Conservation (phyloP, 1,284 basidiomycete species). For the Gomphus bonarii region DNA sequence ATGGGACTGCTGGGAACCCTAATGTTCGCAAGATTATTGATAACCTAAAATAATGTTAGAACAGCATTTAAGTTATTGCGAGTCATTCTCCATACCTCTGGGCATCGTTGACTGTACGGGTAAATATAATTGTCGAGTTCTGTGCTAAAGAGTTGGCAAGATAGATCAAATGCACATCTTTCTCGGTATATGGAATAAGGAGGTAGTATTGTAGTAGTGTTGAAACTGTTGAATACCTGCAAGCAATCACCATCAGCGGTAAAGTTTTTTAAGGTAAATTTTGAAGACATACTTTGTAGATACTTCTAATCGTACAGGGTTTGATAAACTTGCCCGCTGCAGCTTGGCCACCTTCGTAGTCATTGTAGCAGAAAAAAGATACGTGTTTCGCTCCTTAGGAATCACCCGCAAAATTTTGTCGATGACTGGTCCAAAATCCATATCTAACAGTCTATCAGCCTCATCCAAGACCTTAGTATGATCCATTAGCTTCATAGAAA, state of each 20-base stretch:
- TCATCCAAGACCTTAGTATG: constrained; percentile 81
- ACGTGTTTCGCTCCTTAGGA: constrained; percentile 91
- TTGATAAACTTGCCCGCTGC: constrained; percentile 89
- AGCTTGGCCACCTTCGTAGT: constrained; percentile 98
- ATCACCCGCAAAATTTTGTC: constrained; percentile 96
- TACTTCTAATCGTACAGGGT: constrained; percentile 93
- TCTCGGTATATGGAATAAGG: constrained; percentile 86
- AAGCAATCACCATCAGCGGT: background rate
- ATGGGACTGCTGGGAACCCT: constrained; percentile 90
- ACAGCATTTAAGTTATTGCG: background rate
- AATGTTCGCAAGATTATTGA: constrained; percentile 86
- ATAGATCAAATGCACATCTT: constrained; percentile 89
- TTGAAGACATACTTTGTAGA: constrained; percentile 66
- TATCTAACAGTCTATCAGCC: constrained; percentile 91
- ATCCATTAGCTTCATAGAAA: constrained; percentile 9
- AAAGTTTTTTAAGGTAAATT: constrained; percentile 6
- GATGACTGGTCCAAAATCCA: constrained; percentile 96
- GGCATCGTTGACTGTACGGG: constrained; percentile 91
- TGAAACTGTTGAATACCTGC: constrained; percentile 92
- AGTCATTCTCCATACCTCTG: constrained; percentile 43
- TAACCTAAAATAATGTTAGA: constrained; percentile 39
- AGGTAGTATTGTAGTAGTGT: constrained; percentile 95
- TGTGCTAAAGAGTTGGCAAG: constrained; percentile 84
- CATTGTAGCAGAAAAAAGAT: constrained; percentile 99
- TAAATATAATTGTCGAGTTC: constrained; percentile 95